These are phyloP conservation scores for Suillus fuscotomentosus DNA, from an alignment of 768 basidiomycete species.

Conservation along the genomic window DNA sequence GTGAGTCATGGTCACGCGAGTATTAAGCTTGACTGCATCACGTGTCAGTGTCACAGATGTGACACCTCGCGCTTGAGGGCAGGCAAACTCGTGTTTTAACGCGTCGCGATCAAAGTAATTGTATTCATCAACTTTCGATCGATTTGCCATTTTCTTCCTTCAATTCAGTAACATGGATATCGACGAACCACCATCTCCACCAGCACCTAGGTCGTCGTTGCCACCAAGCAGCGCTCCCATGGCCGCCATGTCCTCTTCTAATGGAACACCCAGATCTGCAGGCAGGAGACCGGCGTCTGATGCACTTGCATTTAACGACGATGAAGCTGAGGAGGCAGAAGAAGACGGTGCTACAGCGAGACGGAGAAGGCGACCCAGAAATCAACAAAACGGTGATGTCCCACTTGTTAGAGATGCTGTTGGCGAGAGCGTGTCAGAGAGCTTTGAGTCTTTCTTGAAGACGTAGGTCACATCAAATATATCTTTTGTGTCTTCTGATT, in stretches of 20 bases:
- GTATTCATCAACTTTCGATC: slow-evolving; percentile 1
- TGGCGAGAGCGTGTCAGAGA: slow-evolving; percentile 91
- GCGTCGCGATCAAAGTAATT: slow-evolving; percentile 23
- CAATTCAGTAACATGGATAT: slow-evolving; percentile 45
- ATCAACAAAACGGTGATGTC: slow-evolving; percentile 59
- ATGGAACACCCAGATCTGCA: slow-evolving; percentile 29
- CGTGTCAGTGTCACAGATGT: slow-evolving; percentile 1
- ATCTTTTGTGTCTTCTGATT: not conserved
- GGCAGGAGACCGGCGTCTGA: slow-evolving; percentile 44
- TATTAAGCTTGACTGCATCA: not conserved
- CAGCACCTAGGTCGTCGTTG: slow-evolving; percentile 48
- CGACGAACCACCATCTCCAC: slow-evolving; percentile 58
- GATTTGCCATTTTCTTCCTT: slow-evolving; percentile 6
- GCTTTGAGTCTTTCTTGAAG: slow-evolving; percentile 89
- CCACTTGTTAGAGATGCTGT: slow-evolving; percentile 92
- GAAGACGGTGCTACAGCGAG: slow-evolving; percentile 42
- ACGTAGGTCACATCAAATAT: slow-evolving; percentile 52
- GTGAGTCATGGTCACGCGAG: slow-evolving; percentile 13
- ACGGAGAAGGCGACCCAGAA: slow-evolving; percentile 43
- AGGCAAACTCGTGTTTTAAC: slow-evolving; percentile 41
- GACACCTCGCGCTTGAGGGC: slow-evolving; percentile 34
- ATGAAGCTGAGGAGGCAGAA: slow-evolving; percentile 43
- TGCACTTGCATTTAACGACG: slow-evolving; percentile 54
- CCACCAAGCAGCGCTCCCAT: slow-evolving; percentile 50
- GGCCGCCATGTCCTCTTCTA: slow-evolving; percentile 36